Percentiles rank a stretch among this genome's conserved stretches.
phyloP scores from a whole-genome alignment of 2,329 filamentous ascomycete species.

The Fusarium euwallaceae region DNA sequence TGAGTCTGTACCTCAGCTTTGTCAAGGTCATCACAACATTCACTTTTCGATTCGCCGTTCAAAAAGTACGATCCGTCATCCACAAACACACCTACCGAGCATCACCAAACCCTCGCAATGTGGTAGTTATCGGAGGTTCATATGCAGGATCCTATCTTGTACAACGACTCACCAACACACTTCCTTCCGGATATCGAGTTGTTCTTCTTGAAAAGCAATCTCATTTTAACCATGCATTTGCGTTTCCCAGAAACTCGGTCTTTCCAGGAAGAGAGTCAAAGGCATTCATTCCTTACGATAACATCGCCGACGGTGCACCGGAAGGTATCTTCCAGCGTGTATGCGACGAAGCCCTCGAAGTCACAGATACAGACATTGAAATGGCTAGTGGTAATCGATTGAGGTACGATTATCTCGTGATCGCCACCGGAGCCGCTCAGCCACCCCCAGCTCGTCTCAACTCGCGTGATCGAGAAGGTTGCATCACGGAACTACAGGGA shows the following conservation, averaged over 20 bases:
- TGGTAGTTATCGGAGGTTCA: conserved; percentile 27
- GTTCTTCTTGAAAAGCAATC: conserved; percentile 33
- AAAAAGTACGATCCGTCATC: not conserved
- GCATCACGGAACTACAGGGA: conserved; percentile 9
- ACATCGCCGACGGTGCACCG: conserved; percentile 1
- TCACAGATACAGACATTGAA: not conserved
- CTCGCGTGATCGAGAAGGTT: not conserved
- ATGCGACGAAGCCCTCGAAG: conserved; percentile 7
- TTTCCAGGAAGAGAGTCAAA: conserved; percentile 11
- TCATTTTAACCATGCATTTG: conserved; percentile 31
- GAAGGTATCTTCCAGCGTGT: conserved; percentile 20
- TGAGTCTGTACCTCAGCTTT: conserved; percentile 15
- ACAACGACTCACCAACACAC: conserved; percentile 11
- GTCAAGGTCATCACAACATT: conserved; percentile 5
- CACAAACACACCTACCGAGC: conserved; percentile 26
- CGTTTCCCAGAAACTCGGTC: conserved; percentile 28
- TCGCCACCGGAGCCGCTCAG: conserved; percentile 34
- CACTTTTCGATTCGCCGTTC: not conserved
- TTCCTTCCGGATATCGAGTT: conserved; percentile 28
- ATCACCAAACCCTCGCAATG: conserved; percentile 14
- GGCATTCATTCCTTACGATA: conserved; percentile 23
- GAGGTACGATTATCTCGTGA: conserved; percentile 17
- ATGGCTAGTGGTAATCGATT: not conserved
- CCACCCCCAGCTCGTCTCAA: conserved; percentile 24
- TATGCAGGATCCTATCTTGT: conserved; percentile 26